Conservation (phyloP, 2,329 filamentous ascomycete species). For the Paracorniculantispora psalliotae region DNA sequence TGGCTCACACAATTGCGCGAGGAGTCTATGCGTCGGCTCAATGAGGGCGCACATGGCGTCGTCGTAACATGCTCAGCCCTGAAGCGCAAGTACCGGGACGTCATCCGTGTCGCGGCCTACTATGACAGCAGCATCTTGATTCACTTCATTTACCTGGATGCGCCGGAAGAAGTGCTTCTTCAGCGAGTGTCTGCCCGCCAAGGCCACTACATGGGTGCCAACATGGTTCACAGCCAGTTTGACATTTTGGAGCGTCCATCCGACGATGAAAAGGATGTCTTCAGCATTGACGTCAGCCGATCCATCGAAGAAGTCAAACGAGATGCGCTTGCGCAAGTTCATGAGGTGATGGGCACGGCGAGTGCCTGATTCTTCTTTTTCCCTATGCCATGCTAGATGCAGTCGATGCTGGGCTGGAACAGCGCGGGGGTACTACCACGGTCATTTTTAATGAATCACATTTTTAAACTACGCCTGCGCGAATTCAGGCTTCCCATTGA, state of each 20-base stretch:
- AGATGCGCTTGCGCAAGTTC: conserved; percentile 54
- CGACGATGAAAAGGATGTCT: conserved; percentile 64
- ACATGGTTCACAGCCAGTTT: conserved; percentile 93
- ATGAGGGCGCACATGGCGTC: conserved; percentile 62
- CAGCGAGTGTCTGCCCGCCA: conserved; percentile 68
- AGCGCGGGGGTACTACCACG: not conserved
- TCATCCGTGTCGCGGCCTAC: conserved; percentile 76
- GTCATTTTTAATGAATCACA: not conserved
- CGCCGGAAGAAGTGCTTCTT: conserved; percentile 69
- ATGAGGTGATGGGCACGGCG: conserved; percentile 40
- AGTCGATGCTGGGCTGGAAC: not conserved
- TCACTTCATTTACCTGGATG: conserved; percentile 89
- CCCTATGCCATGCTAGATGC: not conserved
- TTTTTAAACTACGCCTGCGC: not conserved
- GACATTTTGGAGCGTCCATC: conserved; percentile 78
- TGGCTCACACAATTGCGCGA: conserved; percentile 81
- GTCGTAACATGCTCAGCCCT: conserved; percentile 94
- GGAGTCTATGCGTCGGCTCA: conserved; percentile 54
- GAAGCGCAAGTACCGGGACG: conserved; percentile 95
- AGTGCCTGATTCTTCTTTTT: conserved; percentile 12
- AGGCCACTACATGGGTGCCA: conserved; percentile 91
- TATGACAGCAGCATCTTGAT: conserved; percentile 68
- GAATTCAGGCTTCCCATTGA: not conserved
- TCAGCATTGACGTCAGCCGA: conserved; percentile 64
- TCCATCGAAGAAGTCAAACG: conserved; percentile 54